These are phyloP conservation scores for Auricularia cornea DNA, from an alignment of 768 basidiomycete genomes.

Conservation along the genomic window DNA sequence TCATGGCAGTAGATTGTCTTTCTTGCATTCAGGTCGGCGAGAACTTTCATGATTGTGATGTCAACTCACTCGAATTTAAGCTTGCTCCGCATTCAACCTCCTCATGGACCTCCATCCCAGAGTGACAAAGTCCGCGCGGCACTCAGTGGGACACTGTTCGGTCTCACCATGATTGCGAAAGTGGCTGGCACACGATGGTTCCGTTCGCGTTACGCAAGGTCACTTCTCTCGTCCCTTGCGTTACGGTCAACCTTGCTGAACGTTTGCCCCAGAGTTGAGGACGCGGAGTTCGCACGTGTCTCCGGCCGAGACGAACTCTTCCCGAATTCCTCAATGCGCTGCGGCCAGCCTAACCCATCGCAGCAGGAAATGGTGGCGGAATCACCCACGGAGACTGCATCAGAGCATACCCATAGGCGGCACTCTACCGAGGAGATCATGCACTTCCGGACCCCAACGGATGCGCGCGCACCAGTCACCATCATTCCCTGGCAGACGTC, in stretches of 20 bases:
- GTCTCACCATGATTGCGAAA: neutral
- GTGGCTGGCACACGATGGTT: neutral
- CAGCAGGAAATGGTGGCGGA: neutral
- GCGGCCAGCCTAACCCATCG: neutral
- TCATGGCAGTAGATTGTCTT: constrained; percentile 11
- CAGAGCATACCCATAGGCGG: neutral
- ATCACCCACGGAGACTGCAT: neutral
- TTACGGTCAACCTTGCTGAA: neutral
- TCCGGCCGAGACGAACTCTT: neutral
- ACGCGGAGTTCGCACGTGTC: neutral
- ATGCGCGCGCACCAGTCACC: neutral
- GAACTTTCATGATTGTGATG: neutral
- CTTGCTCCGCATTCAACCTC: neutral
- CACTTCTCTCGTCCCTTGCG: neutral
- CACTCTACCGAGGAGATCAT: neutral
- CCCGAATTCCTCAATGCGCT: neutral
- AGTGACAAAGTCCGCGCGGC: neutral
- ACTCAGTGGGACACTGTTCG: neutral
- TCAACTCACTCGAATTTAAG: neutral
- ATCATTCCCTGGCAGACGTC: neutral
- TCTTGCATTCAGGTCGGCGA: constrained; percentile 8
- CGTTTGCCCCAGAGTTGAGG: neutral
- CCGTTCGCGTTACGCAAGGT: neutral
- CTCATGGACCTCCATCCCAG: neutral
- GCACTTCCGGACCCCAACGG: neutral